Evolutionary conservation across 2,329 filamentous ascomycete species (phyloP), one percentile per base, ranked within the genome.

Genomic region (Berkeleyomyces basicola): DNA sequence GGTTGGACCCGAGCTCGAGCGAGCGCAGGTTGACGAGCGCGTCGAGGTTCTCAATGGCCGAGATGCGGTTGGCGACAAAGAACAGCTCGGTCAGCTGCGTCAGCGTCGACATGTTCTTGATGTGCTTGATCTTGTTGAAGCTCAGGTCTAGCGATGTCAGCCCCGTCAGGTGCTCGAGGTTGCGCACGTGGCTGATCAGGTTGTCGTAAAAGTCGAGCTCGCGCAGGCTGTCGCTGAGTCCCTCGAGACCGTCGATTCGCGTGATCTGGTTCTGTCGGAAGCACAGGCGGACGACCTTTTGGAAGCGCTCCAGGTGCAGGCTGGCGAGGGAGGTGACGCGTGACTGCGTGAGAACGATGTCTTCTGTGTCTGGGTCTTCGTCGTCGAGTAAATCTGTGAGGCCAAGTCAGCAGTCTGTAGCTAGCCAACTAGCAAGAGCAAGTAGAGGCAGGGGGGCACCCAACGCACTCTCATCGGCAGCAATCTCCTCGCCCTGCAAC

Each of bases 71-170:
- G 71, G 95, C 89, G 59, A 97, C 90, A 68, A 99, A 88, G 72
- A 87, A 99, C 2, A 99, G 72, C 68, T 97, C 90, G 66, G 80
- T 86, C 63, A 97, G 80, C 61, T 90, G 80, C 31, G 77, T 85
- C 64, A 99, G 76, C 69, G 92, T 87, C 64, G 81, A 80, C 67
- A 97, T 77, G 69, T 92, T 84, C 74, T 95, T 96, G 77, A 99
- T 95, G 74, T 96, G 91, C 73, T 96, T 96, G 77, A 99, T 92
- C 78, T 97, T 97, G 78, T 99, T 99, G 82, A 96, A 99, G 73
- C 88, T 95, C 60, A 99, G 79, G 72, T 99, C 93, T 62, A 99
- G 82, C 63, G 78, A 86, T 4, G 82, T 89, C 61, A 99, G 81
- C 65, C 87, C 79, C 10, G 79, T 82, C 63, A 96, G 82, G 55